A percentile compares a stretch with the other conserved stretches of the same genome.
Evolutionary conservation across 2,329 filamentous ascomycete species (phyloP).

Genomic region (Colletotrichum sp.): DNA sequence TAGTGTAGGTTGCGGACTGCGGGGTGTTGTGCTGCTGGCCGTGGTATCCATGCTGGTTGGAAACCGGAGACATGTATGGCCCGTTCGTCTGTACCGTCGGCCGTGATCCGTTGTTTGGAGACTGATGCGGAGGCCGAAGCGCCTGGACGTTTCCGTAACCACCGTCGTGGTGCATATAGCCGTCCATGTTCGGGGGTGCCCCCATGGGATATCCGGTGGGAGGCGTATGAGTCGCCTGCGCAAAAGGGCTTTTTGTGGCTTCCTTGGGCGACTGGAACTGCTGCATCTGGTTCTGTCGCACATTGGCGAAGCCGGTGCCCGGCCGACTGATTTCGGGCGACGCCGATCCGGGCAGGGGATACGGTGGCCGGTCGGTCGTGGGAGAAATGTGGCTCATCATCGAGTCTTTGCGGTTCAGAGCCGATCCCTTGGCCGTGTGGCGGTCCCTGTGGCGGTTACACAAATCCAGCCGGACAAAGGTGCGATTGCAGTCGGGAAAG

Average conservation of each 20-base stretch:
- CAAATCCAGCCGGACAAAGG: conserved; percentile 92
- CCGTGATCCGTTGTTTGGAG: conserved; percentile 47
- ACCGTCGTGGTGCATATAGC: conserved; percentile 47
- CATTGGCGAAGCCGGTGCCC: conserved; percentile 45
- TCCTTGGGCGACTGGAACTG: conserved; percentile 54
- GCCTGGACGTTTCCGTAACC: conserved; percentile 36
- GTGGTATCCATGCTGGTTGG: conserved; percentile 53
- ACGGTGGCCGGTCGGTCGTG: conserved; percentile 45
- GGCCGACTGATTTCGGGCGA: conserved; percentile 55
- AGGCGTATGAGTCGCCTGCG: conserved; percentile 50
- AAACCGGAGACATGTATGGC: conserved; percentile 59
- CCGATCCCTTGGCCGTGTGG: conserved; percentile 80
- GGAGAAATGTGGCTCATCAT: conserved; percentile 59
- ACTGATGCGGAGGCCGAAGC: conserved; percentile 40
- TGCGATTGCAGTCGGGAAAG: conserved; percentile 86
- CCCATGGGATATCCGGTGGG: conserved; percentile 33
- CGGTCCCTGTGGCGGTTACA: conserved; percentile 85
- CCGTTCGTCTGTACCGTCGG: conserved; percentile 52
- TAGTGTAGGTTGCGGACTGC: conserved; percentile 57
- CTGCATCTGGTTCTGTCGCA: conserved; percentile 43
- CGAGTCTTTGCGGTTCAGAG: conserved; percentile 76
- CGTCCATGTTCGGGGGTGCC: conserved; percentile 41
- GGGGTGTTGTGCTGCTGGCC: conserved; percentile 50
- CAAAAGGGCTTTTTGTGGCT: conserved; percentile 48
- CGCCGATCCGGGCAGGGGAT: conserved; percentile 44